Conservation (phyloP, 2,329 filamentous ascomycete species). For the Microcyclospora tardicrescens region DNA sequence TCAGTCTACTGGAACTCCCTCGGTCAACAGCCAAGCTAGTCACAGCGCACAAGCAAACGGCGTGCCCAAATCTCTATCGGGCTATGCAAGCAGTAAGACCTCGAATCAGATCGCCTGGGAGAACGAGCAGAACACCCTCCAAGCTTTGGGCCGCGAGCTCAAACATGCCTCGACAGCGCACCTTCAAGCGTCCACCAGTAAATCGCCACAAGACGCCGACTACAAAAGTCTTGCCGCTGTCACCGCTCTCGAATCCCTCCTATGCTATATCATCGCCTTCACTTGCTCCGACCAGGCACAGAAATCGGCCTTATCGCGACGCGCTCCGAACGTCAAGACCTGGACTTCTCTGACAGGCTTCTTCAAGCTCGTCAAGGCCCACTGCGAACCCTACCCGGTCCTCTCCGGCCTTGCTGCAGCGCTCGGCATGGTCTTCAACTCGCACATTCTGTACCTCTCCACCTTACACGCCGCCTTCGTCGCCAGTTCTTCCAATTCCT, state of each 20-base stretch:
- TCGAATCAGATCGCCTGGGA: conserved; percentile 25
- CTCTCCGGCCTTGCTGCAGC: conserved; percentile 30
- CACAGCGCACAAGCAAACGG: conserved; percentile 5
- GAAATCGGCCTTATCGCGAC: conserved; percentile 13
- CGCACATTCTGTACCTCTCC: conserved; percentile 22
- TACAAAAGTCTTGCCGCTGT: conserved; percentile 21
- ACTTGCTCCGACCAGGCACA: conserved; percentile 18
- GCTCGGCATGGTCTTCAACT: conserved; percentile 28
- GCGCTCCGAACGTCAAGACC: conserved; percentile 8
- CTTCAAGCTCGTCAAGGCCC: conserved; percentile 15
- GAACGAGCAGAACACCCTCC: conserved; percentile 27
- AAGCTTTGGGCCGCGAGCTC: conserved; percentile 30
- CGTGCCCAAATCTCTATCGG: conserved; percentile 9
- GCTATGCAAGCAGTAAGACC: conserved; percentile 13
- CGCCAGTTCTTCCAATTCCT: too few species aligned
- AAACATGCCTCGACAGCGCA: conserved; percentile 33
- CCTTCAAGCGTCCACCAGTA: conserved; percentile 12
- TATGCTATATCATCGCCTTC: conserved; percentile 26
- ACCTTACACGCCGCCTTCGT: neutral
- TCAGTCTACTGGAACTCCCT: conserved; percentile 11
- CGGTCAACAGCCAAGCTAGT: conserved; percentile 1
- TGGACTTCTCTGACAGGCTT: conserved; percentile 19
- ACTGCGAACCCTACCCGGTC: conserved; percentile 15
- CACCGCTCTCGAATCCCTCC: conserved; percentile 32
- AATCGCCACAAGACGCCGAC: neutral